phyloP scores from a whole-genome alignment of 257 asterid genomes.

The Solanum peruvianum region DNA sequence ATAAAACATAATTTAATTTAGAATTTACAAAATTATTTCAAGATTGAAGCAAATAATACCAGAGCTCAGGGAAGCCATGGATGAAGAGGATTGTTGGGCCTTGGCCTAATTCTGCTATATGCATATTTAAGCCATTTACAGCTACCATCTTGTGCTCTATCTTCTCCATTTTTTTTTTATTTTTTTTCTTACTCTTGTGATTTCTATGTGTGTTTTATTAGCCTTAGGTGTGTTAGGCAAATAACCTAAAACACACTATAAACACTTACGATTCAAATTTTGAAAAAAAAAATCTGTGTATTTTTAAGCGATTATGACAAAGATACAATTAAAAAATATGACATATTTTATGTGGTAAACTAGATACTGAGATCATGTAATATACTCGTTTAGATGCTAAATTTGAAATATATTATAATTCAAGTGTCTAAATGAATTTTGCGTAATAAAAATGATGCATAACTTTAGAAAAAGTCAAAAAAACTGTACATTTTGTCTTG shows the following conservation, averaged over 20 bases:
- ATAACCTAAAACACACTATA: neutral
- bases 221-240: neutral
- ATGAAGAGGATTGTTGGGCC: constrained; percentile 68
- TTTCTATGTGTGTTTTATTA: neutral
- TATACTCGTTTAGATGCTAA: too few relatives aligned
- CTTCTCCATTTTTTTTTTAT: constrained; percentile 7
- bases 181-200: neutral
- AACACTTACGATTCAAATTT: neutral
- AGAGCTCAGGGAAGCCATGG: constrained; percentile 25
- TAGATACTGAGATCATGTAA: neutral
- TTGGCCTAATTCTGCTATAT: constrained; percentile 60
- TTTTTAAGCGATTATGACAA: neutral
- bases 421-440: too few relatives aligned
- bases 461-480: neutral
- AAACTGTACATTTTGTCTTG: neutral
- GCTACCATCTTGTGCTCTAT: constrained; percentile 10
- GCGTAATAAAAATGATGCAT: neutral
- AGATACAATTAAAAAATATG: too few relatives aligned
- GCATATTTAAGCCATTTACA: constrained; percentile 11
- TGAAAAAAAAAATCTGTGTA: too few relatives aligned
- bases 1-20: neutral
- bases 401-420: too few relatives aligned
- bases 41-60: neutral
- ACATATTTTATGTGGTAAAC: neutral
- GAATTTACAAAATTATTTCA: neutral